Conservation (phyloP, 164 flowering plant genomes). For the Saururus chinensis region DNA sequence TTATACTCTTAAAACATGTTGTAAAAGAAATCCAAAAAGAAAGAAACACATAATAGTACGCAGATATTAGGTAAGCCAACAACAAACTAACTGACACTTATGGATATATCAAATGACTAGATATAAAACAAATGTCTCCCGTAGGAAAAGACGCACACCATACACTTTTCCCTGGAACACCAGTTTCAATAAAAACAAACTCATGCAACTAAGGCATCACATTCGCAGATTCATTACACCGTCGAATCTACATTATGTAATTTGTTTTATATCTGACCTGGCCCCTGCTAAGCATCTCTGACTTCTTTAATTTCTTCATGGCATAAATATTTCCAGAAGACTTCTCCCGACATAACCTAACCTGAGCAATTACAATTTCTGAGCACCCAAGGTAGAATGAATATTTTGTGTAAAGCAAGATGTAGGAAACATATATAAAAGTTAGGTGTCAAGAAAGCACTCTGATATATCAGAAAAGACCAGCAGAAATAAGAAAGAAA, state of each 20-base stretch:
- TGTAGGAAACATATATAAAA: not conserved
- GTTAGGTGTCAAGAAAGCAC: not conserved
- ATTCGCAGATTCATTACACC: not conserved
- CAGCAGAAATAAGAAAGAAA: not conserved
- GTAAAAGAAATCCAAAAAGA: not conserved
- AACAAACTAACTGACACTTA: not conserved
- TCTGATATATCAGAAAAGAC: no score
- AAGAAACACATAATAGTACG: not conserved
- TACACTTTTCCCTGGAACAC: not conserved
- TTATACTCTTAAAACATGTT: no score
- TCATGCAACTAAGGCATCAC: no score
- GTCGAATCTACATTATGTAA: not conserved
- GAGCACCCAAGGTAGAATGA: slow-evolving; percentile 2
- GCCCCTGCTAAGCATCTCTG: slow-evolving; percentile 93
- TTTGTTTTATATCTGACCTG: slow-evolving; percentile 45
- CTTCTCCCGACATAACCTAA: slow-evolving; percentile 73
- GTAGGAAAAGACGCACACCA: not conserved
- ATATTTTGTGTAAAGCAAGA: not conserved
- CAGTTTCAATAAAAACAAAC: not conserved
- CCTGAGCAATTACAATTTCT: slow-evolving; percentile 38
- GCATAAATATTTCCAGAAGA: slow-evolving; percentile 77
- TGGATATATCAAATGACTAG: no score
- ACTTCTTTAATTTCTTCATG: slow-evolving; percentile 93
- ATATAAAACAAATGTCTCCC: no score
- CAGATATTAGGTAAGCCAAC: not conserved